Percentiles rank a stretch among this genome's conserved stretches.
phyloP scores from a whole-genome alignment of 768 basidiomycete genomes.

The Amanita rubescens region DNA sequence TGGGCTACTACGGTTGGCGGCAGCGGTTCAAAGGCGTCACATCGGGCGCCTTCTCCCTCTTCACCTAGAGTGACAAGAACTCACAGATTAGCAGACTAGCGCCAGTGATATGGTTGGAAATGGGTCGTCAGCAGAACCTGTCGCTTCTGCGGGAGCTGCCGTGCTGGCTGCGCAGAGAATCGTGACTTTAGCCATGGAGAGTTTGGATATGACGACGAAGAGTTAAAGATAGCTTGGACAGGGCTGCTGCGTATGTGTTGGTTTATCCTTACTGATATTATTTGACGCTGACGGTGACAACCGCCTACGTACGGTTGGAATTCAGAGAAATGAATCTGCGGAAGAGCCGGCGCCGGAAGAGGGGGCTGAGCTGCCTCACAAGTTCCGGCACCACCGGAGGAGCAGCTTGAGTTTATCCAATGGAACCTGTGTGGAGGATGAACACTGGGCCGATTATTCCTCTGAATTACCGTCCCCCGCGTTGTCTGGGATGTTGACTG shows the following conservation, averaged over 20 bases:
- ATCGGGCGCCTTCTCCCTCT: slow-evolving; percentile 18
- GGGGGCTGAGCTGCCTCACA: slow-evolving; percentile 2
- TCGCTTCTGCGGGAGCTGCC: slow-evolving; percentile 54
- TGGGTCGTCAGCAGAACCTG: slow-evolving; percentile 26
- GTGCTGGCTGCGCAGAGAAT: slow-evolving; percentile 74
- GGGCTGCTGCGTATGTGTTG: slow-evolving; percentile 69
- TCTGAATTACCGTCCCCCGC: background rate
- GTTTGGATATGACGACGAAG: slow-evolving; percentile 86
- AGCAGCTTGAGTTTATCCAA: slow-evolving; percentile 10
- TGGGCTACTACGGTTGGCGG: slow-evolving; percentile 49
- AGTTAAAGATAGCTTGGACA: slow-evolving; percentile 80
- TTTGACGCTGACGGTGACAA: slow-evolving; percentile 24
- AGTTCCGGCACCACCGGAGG: slow-evolving; percentile 14
- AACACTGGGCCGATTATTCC: slow-evolving; percentile 16
- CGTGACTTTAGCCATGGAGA: slow-evolving; percentile 80
- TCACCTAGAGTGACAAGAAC: slow-evolving; percentile 7
- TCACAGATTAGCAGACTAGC: too few relatives aligned
- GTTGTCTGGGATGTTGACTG: slow-evolving; percentile 21
- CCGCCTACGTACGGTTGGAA: slow-evolving; percentile 66
- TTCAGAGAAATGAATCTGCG: slow-evolving; percentile 44
- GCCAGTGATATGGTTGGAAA: too few relatives aligned
- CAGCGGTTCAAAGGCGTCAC: slow-evolving; percentile 18
- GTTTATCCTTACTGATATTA: slow-evolving; percentile 6
- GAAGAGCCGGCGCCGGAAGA: slow-evolving; percentile 15
- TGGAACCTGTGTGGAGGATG: slow-evolving; percentile 12